A percentile compares a stretch with the other conserved stretches of the same genome.
These are phyloP conservation scores for Diaporthe citri DNA, from an alignment of 2,329 filamentous ascomycete genomes.

Conservation along the genomic window DNA sequence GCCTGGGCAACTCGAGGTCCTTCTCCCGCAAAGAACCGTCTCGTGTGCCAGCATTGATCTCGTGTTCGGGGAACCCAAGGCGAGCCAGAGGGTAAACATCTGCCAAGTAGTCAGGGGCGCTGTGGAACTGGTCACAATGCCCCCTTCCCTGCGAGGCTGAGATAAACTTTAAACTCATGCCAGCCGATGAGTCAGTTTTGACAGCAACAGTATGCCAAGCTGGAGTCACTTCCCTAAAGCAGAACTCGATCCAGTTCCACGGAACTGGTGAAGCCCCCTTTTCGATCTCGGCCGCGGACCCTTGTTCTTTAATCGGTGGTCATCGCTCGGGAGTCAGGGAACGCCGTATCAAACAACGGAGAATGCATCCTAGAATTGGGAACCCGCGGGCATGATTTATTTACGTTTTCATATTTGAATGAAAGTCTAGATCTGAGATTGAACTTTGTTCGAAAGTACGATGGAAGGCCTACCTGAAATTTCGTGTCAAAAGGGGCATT, in stretches of 20 bases:
- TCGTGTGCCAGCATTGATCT: background rate
- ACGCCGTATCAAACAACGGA: background rate
- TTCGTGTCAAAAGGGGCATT: background rate
- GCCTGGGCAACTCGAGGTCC: background rate
- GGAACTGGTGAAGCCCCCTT: background rate
- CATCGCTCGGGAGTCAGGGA: background rate
- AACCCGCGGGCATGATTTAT: background rate
- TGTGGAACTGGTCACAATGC: background rate
- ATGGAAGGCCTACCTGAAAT: background rate
- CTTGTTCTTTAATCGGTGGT: background rate
- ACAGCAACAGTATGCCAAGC: background rate
- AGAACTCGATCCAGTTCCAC: background rate
- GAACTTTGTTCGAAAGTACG: background rate
- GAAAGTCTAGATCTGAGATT: background rate
- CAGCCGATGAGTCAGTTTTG: constrained; percentile 8
- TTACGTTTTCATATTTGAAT: background rate
- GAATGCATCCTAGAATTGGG: background rate
- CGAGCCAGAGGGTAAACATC: background rate
- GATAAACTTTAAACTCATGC: constrained; percentile 4
- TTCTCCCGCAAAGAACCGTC: background rate
- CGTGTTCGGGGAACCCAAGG: background rate
- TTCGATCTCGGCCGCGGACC: background rate
- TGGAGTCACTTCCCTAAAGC: background rate
- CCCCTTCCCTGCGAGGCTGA: constrained; percentile 17
- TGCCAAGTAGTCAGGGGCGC: constrained; percentile 1